A percentile compares a stretch with the other conserved stretches of the same genome.
These are phyloP conservation scores for Purpureocillium takamizusanense DNA, from an alignment of 2,329 filamentous ascomycete genomes.

Conservation along the genomic window DNA sequence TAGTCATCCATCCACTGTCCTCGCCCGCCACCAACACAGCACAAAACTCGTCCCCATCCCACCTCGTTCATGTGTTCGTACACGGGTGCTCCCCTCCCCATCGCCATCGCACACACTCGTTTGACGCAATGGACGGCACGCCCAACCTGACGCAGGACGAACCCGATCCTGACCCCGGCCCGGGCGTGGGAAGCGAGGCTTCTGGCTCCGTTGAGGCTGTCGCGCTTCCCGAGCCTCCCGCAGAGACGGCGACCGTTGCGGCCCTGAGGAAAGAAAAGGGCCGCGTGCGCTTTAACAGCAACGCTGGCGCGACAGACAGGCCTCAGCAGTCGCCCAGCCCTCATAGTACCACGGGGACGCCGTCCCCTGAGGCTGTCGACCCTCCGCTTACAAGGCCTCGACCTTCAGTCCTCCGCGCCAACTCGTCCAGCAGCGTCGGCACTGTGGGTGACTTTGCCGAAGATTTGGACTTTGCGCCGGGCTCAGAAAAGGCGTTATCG, in stretches of 20 bases:
- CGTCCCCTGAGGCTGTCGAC: background rate
- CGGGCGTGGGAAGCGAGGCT: too few relatives aligned
- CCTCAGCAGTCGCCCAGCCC: slow-evolving; percentile 9
- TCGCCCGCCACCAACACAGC: too few relatives aligned
- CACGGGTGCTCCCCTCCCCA: background rate
- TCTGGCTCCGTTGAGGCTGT: too few relatives aligned
- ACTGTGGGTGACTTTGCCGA: slow-evolving; percentile 15
- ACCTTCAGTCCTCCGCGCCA: slow-evolving; percentile 33
- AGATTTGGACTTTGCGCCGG: slow-evolving; percentile 11
- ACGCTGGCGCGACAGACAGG: slow-evolving; percentile 22
- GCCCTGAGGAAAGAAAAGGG: slow-evolving; percentile 33
- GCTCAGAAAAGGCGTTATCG: slow-evolving; percentile 17
- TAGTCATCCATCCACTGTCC: too few relatives aligned
- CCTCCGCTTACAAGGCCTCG: slow-evolving; percentile 18
- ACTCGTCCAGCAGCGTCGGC: slow-evolving; percentile 28
- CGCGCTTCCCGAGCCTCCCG: too few relatives aligned
- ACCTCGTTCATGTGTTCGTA: background rate
- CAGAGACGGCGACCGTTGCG: background rate
- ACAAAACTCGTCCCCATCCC: too few relatives aligned
- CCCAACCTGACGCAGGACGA: background rate
- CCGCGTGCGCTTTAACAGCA: slow-evolving; percentile 39
- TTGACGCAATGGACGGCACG: background rate
- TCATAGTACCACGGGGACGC: too few relatives aligned
- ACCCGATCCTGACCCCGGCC: background rate
- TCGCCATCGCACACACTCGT: background rate